Conservation (phyloP, 1,284 basidiomycete species). For the Marasmius fiardii region DNA sequence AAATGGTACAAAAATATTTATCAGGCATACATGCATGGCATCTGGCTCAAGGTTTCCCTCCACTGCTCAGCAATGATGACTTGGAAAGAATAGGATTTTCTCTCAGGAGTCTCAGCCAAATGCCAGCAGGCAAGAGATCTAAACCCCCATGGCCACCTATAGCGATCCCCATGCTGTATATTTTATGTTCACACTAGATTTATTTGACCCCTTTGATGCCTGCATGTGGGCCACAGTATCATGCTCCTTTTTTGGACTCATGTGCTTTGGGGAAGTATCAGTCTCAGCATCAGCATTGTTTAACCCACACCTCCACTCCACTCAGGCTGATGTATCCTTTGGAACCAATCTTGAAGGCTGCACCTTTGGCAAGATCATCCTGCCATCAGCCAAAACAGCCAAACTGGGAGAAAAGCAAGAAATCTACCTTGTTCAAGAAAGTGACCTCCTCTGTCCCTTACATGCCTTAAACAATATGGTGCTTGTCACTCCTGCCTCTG, state of each 20-base stretch:
- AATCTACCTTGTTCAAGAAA: constrained; percentile 22
- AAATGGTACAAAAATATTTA: constrained; percentile 21
- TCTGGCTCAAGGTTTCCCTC: constrained; percentile 26
- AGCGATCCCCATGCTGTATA: constrained; percentile 5
- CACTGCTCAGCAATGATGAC: constrained; percentile 17
- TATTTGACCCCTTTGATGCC: constrained; percentile 5
- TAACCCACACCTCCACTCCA: background rate
- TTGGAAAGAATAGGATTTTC: constrained; percentile 18
- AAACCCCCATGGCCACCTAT: constrained; percentile 7
- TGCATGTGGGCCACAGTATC: background rate
- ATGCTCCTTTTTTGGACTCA: constrained; percentile 13
- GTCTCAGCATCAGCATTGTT: constrained; percentile 1
- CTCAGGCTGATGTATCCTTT: constrained; percentile 12
- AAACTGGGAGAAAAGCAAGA: constrained; percentile 26
- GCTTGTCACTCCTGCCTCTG: constrained; percentile 21
- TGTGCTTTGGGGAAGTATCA: constrained; percentile 12
- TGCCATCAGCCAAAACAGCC: constrained; percentile 34
- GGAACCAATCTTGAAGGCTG: constrained; percentile 19
- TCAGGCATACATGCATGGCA: constrained; percentile 26
- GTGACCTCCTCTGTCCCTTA: constrained; percentile 24
- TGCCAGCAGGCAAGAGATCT: constrained; percentile 11
- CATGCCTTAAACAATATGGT: constrained; percentile 28
- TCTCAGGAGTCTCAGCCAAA: no score
- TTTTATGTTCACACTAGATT: background rate
- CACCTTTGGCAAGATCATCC: constrained; percentile 21